These are phyloP conservation scores for Aspergillus leporis DNA, from an alignment of 495 filamentous ascomycete species.

Conservation along the genomic window DNA sequence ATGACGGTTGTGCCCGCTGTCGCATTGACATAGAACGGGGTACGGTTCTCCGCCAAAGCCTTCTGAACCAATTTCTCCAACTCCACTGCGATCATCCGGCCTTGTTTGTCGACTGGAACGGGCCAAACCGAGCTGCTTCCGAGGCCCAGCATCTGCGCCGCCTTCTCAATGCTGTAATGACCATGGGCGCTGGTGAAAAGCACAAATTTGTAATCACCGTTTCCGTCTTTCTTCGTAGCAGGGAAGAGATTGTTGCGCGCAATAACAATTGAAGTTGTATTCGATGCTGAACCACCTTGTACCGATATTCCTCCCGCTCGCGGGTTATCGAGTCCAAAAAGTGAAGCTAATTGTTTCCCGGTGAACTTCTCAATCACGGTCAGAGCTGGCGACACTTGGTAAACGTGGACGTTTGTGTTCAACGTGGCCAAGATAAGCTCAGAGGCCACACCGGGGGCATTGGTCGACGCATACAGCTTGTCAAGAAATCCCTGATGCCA, in stretches of 20 bases:
- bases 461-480: conserved; percentile 85
- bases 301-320: conserved; percentile 84
- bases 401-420: conserved; percentile 91
- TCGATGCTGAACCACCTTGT: conserved; percentile 82
- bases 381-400: conserved; percentile 85
- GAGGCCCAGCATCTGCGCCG: conserved; percentile 81
- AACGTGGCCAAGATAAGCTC: conserved; percentile 80
- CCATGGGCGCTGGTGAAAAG: conserved; percentile 89
- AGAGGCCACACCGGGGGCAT: conserved; percentile 78
- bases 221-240: conserved; percentile 69
- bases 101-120: conserved; percentile 71
- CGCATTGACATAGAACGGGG: conserved; percentile 93
- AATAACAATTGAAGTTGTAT: conserved; percentile 83
- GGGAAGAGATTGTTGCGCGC: conserved; percentile 87
- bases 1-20: conserved; percentile 93
- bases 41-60: conserved; percentile 62
- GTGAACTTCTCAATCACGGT: conserved; percentile 84
- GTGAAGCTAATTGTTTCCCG: conserved; percentile 61
- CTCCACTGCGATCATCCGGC: conserved; percentile 67
- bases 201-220: conserved; percentile 62
- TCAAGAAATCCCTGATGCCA: conserved; percentile 96
- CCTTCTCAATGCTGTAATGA: conserved; percentile 95
- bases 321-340: conserved; percentile 74
- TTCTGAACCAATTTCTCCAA: conserved; percentile 61
- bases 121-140: conserved; percentile 69